Percentiles rank a stretch among this genome's conserved stretches.
Conservation (phyloP, 768 basidiomycete genomes). For the Lactarius deliciosus region DNA sequence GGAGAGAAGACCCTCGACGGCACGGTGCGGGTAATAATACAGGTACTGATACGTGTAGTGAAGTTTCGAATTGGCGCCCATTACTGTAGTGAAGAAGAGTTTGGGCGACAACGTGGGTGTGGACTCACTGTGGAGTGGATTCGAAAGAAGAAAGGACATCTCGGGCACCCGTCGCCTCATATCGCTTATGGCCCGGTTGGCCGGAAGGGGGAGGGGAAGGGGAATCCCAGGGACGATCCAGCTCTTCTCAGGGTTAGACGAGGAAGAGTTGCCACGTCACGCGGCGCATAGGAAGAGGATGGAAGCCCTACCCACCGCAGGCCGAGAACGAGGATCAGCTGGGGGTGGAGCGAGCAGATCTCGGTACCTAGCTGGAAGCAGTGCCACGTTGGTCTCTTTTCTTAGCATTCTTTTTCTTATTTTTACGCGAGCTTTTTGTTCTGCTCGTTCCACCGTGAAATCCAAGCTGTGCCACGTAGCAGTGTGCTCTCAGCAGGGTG, state of each 20-base stretch:
- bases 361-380: neutral
- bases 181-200: neutral
- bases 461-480: neutral
- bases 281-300: neutral
- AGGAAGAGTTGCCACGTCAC: conserved; percentile 20
- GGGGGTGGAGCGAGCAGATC: neutral
- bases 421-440: no score
- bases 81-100: neutral
- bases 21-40: neutral
- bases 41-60: neutral
- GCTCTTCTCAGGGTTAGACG: neutral
- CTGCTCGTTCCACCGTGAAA: no score
- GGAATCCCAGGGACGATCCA: neutral
- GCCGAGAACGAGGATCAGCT: neutral
- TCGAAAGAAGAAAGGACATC: neutral
- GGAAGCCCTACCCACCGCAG: neutral
- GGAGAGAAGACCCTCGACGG: neutral
- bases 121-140: neutral
- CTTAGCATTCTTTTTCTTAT: neutral
- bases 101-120: neutral
- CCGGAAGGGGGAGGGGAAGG: conserved; percentile 4
- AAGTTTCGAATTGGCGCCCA: neutral
- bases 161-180: neutral
- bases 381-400: neutral
- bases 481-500: neutral